Percentiles rank a stretch among this genome's conserved stretches.
Evolutionary conservation across 257 asterid species (phyloP).

Genomic region (Parsonsia alboflavescens): DNA sequence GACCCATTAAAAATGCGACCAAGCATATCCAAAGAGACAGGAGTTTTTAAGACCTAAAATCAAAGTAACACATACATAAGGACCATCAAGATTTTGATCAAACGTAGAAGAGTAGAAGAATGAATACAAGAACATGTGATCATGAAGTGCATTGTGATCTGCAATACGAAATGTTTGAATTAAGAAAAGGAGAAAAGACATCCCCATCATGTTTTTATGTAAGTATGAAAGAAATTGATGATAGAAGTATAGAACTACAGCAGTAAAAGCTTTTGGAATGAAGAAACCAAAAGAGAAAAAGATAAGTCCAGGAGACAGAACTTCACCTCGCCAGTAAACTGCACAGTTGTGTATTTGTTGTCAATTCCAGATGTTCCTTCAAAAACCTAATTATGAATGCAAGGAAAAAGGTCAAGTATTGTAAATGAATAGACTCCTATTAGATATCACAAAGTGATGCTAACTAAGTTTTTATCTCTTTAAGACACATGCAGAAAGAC

Average conservation of each 20-base stretch:
- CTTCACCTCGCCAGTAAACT: conserved; percentile 94
- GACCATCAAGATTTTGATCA: not conserved
- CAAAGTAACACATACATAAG: conserved; percentile 1
- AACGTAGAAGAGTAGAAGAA: not conserved
- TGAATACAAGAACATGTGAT: not conserved
- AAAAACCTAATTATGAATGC: conserved; percentile 52
- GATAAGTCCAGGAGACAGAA: conserved; percentile 9
- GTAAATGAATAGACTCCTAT: conserved; percentile 4
- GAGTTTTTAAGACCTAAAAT: conserved; percentile 45
- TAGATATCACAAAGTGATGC: conserved; percentile 8
- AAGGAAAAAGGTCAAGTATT: conserved; percentile 18
- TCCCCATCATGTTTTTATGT: not conserved
- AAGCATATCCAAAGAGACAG: conserved; percentile 52
- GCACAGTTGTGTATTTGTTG: conserved; percentile 91
- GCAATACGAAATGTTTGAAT: not conserved
- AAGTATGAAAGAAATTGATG: not conserved
- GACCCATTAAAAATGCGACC: conserved; percentile 55
- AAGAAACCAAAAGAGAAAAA: conserved; percentile 1
- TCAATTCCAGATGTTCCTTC: conserved; percentile 99
- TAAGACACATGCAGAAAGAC: conserved; percentile 4
- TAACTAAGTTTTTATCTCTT: not conserved
- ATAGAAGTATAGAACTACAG: not conserved
- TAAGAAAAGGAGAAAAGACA: not conserved
- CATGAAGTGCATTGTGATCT: not conserved
- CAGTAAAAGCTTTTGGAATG: not conserved